A percentile compares a stretch with the other conserved stretches of the same genome.
These are phyloP conservation scores for Podospora tetraspora DNA, from an alignment of 495 filamentous ascomycete genomes.

Conservation along the genomic window DNA sequence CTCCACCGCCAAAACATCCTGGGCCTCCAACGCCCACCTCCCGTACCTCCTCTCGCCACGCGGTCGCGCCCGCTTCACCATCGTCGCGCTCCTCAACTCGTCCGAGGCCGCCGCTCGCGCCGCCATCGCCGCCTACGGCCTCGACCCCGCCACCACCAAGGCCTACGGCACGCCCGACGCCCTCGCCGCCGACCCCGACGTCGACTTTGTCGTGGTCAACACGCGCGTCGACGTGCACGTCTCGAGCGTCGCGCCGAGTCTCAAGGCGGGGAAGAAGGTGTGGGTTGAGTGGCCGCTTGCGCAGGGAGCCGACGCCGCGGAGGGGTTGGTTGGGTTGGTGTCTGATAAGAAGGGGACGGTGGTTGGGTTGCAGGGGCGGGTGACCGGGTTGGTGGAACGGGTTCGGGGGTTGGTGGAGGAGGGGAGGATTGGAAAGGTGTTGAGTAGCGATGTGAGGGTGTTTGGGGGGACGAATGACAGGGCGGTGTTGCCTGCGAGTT, in stretches of 20 bases:
- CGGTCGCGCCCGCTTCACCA: constrained; percentile 42
- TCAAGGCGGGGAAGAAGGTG: constrained; percentile 53
- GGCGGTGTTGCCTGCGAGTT: constrained; percentile 23
- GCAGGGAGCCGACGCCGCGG: constrained; percentile 29
- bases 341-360: constrained; percentile 35
- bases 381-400: constrained; percentile 39
- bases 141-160: constrained; percentile 36
- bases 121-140: constrained; percentile 43
- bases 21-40: constrained; percentile 53
- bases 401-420: constrained; percentile 43
- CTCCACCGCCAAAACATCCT: constrained; percentile 39
- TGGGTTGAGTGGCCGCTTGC: constrained; percentile 57
- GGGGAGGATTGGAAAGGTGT: constrained; percentile 49
- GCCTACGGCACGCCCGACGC: constrained; percentile 49
- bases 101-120: constrained; percentile 42
- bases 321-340: constrained; percentile 39
- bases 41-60: constrained; percentile 46
- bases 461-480: constrained; percentile 36
- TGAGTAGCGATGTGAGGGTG: constrained; percentile 47
- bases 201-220: constrained; percentile 55
- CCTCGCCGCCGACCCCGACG: constrained; percentile 41
- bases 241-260: constrained; percentile 30
- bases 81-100: constrained; percentile 58
- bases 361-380: constrained; percentile 49
- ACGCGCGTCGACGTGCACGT: constrained; percentile 54